Base-by-base conservation (phyloP, 208 protist genomes). In the Leishmania guyanensis region DNA sequence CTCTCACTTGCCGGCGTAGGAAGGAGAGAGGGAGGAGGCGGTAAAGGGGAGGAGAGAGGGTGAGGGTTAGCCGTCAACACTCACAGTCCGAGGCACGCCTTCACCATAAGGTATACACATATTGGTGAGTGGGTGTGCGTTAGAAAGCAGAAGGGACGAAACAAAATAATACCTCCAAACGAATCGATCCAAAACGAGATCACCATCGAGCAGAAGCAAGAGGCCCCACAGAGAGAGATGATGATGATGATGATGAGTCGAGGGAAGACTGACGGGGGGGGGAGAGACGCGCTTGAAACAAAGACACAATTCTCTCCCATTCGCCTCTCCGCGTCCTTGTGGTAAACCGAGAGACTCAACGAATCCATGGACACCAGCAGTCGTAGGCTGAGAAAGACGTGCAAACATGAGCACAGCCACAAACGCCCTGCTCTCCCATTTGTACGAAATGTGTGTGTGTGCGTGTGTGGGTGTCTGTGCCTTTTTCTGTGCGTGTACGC, bases 201-300 rank as follows among this genome's bases (percentile, higher is more conserved):
- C 5, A 60, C 70, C 9, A 72, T 54, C 43, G 53, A 80, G 65
- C 70, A 71, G 58, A 36, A 73, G 43, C 2, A 72, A 50, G 39
- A 75, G 0, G 43, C 26, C 8, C 26, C 8, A 72, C 22, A 43
- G 22, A 79, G 58, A 60, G 64, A 39, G 9, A n/a, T 29, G 51
- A 65, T 29, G 50, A 12, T 54, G 50, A 54, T 8, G 51, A 39
- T 39, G 36, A 39, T 39, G 36, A 39, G 1, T 39, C 36, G 56
- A 60, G 16, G 22, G 56, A 62, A 14, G 9, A 22, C 22, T 17
- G 17, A 6, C 3, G 20, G 10, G 10, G 56, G 62, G 0, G 29
- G 75, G 60, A 16, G 22, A 33, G 48, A 53, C 29, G 58, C 10
- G 29, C 2, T 46, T 22, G 65, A 71, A 56, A 26, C 6, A 14